Evolutionary conservation across 2,329 filamentous ascomycete genomes (phyloP).

Genomic region (Arthrocladium fulminans): DNA sequence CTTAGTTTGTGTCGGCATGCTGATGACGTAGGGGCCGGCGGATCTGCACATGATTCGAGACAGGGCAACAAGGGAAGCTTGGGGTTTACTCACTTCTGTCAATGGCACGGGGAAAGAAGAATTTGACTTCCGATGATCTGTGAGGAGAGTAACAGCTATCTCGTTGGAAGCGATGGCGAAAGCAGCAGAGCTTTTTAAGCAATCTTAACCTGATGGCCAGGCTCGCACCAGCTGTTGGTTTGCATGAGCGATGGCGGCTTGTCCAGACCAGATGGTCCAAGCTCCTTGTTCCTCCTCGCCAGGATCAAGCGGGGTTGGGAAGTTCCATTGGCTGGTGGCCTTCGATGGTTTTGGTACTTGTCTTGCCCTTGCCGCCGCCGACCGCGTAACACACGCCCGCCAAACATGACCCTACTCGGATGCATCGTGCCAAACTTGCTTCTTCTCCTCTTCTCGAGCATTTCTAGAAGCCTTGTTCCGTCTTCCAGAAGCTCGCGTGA

Average conservation of each 20-base stretch:
- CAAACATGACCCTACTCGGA: no score
- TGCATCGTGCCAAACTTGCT: neutral
- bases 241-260: neutral
- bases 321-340: neutral
- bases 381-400: no score
- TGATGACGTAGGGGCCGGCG: neutral
- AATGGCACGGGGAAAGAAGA: neutral
- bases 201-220: neutral
- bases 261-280: neutral
- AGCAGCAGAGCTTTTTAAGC: no score
- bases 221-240: neutral
- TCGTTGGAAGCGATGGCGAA: no score
- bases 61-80: neutral
- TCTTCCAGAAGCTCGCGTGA: constrained; percentile 9
- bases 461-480: constrained; percentile 7
- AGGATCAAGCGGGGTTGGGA: constrained; percentile 7
- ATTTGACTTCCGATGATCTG: neutral
- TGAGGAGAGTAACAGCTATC: neutral
- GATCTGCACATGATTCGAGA: neutral
- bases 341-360: neutral
- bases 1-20: neutral
- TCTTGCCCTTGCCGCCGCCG: neutral
- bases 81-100: neutral
- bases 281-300: neutral
- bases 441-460: neutral